Percentiles rank a stretch among this genome's conserved stretches.
Conservation (phyloP, 2,329 filamentous ascomycete genomes). For the Pezicula radicicola region DNA sequence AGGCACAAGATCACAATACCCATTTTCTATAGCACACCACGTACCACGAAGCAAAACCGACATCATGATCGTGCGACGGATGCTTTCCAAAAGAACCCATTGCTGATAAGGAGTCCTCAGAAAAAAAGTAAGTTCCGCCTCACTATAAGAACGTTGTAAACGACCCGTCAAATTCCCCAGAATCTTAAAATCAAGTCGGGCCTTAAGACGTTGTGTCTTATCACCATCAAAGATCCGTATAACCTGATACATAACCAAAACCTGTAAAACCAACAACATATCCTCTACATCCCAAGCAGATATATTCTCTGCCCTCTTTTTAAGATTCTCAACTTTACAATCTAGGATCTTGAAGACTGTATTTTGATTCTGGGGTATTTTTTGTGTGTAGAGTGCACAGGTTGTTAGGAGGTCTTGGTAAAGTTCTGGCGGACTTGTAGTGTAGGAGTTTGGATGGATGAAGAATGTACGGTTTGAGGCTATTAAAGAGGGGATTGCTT, state of each 20-base stretch:
- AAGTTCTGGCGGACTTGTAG: conserved; percentile 2
- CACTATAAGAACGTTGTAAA: conserved; percentile 9
- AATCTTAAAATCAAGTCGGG: conserved; percentile 20
- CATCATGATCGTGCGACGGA: conserved; percentile 24
- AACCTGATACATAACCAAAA: conserved; percentile 24
- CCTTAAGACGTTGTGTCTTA: conserved; percentile 17
- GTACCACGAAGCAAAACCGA: conserved; percentile 15
- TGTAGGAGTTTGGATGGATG: conserved; percentile 14
- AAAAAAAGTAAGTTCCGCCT: not conserved
- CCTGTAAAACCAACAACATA: conserved; percentile 16
- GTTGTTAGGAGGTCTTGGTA: conserved; percentile 16
- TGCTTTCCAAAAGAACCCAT: conserved; percentile 32
- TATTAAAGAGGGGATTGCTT: too few relatives aligned
- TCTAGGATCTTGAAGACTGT: conserved; percentile 13
- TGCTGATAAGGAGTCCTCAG: conserved; percentile 1
- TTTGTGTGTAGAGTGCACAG: conserved; percentile 13
- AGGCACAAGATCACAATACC: conserved; percentile 9
- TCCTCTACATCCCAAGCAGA: conserved; percentile 2
- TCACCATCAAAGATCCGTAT: conserved; percentile 27
- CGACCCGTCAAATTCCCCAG: conserved; percentile 22
- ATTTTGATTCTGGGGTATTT: conserved; percentile 5
- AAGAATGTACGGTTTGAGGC: conserved; percentile 11
- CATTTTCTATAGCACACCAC: conserved; percentile 9
- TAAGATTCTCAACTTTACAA: conserved; percentile 7
- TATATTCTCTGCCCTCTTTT: conserved; percentile 2